These are phyloP conservation scores for Agrocybe pediades DNA, from an alignment of 768 basidiomycete species.

Conservation along the genomic window DNA sequence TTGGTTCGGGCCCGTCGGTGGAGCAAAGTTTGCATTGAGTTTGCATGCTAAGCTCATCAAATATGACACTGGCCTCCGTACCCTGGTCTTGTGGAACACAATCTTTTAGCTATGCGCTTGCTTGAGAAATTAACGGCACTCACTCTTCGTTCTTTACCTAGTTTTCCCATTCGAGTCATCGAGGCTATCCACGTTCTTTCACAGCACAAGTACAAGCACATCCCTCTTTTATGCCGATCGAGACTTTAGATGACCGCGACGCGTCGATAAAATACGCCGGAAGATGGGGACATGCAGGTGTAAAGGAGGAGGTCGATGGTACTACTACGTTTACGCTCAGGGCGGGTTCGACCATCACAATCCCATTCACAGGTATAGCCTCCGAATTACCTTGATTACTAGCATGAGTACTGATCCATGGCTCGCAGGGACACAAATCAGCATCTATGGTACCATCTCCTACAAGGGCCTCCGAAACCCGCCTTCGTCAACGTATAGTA, in stretches of 20 bases:
- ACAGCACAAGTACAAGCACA: too few species aligned
- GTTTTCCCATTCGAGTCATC: not conserved
- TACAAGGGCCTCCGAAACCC: not conserved
- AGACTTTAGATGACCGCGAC: conserved; percentile 6
- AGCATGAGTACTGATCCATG: not conserved
- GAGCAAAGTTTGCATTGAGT: too few species aligned
- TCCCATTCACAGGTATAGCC: conserved; percentile 2
- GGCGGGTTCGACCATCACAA: not conserved
- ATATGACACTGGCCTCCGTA: too few species aligned
- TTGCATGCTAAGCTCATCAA: too few species aligned
- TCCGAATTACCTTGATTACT: not conserved
- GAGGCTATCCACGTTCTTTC: not conserved
- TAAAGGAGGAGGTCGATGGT: not conserved
- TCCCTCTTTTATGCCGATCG: not conserved
- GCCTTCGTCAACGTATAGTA: conserved; percentile 6
- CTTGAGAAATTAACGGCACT: too few species aligned
- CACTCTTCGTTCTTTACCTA: too few species aligned
- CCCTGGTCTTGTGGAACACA: too few species aligned
- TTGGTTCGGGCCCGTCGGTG: too few species aligned
- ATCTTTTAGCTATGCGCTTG: too few species aligned
- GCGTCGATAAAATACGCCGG: not conserved
- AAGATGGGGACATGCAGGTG: conserved; percentile 1
- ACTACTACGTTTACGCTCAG: not conserved
- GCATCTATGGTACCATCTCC: conserved; percentile 3
- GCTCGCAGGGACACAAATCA: conserved; percentile 1